Evolutionary conservation across 1,139 yeast genomes (phyloP).

Genomic region (Insectozyma bohioensis): DNA sequence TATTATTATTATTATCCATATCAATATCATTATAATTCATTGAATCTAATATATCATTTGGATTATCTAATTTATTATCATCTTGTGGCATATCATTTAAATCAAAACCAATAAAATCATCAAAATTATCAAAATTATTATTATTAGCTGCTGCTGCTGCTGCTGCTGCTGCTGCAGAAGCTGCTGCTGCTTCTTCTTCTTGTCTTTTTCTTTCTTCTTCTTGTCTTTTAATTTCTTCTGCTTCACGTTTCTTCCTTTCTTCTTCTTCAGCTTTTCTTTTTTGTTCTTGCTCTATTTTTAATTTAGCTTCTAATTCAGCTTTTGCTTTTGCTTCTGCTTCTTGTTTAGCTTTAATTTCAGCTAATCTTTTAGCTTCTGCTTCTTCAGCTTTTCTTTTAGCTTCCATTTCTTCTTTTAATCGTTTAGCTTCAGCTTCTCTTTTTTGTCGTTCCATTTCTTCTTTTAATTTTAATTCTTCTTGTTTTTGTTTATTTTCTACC

Average conservation of each 20-base stretch:
- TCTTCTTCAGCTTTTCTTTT: slow-evolving; percentile 12
- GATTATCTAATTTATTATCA: slow-evolving; percentile 26
- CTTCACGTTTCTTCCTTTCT: slow-evolving; percentile 16
- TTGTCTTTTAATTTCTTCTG: slow-evolving; percentile 13
- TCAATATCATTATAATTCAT: slow-evolving; percentile 26
- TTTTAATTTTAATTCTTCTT: slow-evolving; percentile 40
- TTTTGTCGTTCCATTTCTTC: slow-evolving; percentile 40
- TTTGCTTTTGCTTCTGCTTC: slow-evolving; percentile 17
- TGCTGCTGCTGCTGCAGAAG: slow-evolving; percentile 9
- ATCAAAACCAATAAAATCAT: slow-evolving; percentile 15
- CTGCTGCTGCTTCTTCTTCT: slow-evolving; percentile 9
- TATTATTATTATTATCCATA: slow-evolving; percentile 12
- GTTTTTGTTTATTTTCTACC: slow-evolving; percentile 42
- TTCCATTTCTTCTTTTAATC: slow-evolving; percentile 22
- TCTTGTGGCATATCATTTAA: slow-evolving; percentile 20
- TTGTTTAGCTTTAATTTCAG: slow-evolving; percentile 16
- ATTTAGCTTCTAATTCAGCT: slow-evolving; percentile 19
- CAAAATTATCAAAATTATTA: slow-evolving; percentile 13
- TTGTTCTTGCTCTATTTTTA: slow-evolving; percentile 19
- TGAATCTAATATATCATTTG: slow-evolving; percentile 38
- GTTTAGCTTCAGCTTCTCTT: slow-evolving; percentile 23
- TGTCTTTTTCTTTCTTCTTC: slow-evolving; percentile 12
- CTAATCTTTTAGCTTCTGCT: slow-evolving; percentile 18
- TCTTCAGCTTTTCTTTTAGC: slow-evolving; percentile 21
- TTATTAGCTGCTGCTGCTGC: slow-evolving; percentile 10